Evolutionary conservation across 345 rosid species (phyloP).

Genomic region (Eutrema japonicum): DNA sequence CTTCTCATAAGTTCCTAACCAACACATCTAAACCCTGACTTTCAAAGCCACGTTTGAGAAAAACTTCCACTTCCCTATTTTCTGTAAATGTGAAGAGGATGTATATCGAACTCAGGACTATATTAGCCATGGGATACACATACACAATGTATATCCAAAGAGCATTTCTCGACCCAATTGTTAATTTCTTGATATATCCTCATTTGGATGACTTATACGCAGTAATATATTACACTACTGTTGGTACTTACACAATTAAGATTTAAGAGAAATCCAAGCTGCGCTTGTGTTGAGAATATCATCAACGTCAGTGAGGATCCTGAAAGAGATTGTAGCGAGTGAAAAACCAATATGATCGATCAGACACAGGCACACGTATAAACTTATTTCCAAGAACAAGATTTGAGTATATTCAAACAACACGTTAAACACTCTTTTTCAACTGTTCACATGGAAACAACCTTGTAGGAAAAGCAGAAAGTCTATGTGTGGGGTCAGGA

Average conservation of each 20-base stretch:
- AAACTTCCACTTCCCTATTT: background rate
- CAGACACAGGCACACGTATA: background rate
- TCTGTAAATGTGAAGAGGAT: slow-evolving; percentile 12
- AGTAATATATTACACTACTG: background rate
- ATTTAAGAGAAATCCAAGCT: slow-evolving; percentile 2
- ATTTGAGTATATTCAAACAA: slow-evolving; percentile 14
- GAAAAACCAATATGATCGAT: background rate
- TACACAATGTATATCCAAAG: slow-evolving; percentile 13
- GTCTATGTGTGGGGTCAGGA: slow-evolving; percentile 21
- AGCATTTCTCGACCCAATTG: background rate
- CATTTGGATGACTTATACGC: slow-evolving; percentile 5
- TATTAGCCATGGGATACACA: background rate
- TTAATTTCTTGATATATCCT: background rate
- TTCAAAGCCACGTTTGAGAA: slow-evolving; percentile 42
- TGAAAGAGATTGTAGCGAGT: slow-evolving; percentile 11
- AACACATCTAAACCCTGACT: slow-evolving; percentile 79
- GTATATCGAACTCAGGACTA: slow-evolving; percentile 7
- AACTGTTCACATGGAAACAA: slow-evolving; percentile 29
- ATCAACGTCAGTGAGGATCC: slow-evolving; percentile 4
- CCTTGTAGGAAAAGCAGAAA: slow-evolving; percentile 10
- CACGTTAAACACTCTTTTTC: background rate
- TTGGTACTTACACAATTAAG: slow-evolving; percentile 26
- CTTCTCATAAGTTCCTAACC: slow-evolving; percentile 73
- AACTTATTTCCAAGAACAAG: slow-evolving; percentile 12
- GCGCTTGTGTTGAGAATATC: slow-evolving; percentile 7